Percentiles rank a stretch among this genome's conserved stretches.
Conservation (phyloP, 78 protist species). For the Dictyostelium discoideum region DNA sequence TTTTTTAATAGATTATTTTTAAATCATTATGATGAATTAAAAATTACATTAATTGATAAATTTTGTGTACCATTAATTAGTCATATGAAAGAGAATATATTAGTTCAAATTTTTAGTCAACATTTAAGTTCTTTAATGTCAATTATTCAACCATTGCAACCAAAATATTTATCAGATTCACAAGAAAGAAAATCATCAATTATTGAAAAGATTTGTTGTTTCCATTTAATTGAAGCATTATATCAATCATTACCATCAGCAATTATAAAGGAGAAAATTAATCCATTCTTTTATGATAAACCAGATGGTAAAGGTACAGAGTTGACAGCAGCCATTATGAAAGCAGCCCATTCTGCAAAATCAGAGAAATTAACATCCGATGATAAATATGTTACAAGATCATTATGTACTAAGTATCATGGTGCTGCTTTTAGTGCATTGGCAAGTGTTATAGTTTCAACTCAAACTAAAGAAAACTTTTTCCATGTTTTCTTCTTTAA, state of each 20-base stretch:
- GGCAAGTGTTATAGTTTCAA: constrained; percentile 68
- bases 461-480: constrained; percentile 82
- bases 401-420: constrained; percentile 36
- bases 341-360: constrained; percentile 78
- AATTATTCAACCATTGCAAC: constrained; percentile 67
- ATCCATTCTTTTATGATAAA: constrained; percentile 51
- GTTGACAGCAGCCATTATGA: constrained; percentile 75
- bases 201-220: constrained; percentile 74
- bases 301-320: constrained; percentile 82
- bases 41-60: constrained; percentile 47
- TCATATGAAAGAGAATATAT: constrained; percentile 21
- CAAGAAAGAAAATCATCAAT: constrained; percentile 46
- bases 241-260: constrained; percentile 38
- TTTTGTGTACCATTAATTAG: constrained; percentile 62
- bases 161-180: constrained; percentile 16
- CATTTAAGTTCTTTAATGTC: constrained; percentile 40
- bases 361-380: constrained; percentile 56
- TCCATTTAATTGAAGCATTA: constrained; percentile 50
- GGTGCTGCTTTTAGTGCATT: constrained; percentile 83
- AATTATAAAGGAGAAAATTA: constrained; percentile 51
- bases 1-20: constrained; percentile 3
- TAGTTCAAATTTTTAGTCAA: constrained; percentile 38
- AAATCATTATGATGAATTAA: constrained; percentile 49
- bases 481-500: constrained; percentile 76
- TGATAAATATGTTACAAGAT: constrained; percentile 52